Conservation (phyloP, 1,139 yeast species). For the Saccharomyces hybrid region DNA sequence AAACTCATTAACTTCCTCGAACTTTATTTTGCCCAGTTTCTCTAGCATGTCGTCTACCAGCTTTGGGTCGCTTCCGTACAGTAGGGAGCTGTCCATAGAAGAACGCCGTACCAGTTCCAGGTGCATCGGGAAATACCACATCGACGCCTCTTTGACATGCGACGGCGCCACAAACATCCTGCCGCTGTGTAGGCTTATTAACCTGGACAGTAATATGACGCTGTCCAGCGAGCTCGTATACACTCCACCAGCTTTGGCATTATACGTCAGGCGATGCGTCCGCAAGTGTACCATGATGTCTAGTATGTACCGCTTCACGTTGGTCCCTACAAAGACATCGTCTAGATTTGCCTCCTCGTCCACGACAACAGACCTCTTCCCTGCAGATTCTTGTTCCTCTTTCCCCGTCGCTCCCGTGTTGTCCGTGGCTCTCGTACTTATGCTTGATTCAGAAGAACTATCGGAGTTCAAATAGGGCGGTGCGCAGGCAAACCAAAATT, state of each 20-base stretch:
- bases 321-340: constrained; percentile 19
- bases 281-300: constrained; percentile 31
- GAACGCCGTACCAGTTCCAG: constrained; percentile 20
- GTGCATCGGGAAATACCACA: constrained; percentile 30
- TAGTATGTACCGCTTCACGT: constrained; percentile 27
- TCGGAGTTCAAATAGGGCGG: constrained; percentile 7
- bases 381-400: background rate
- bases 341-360: constrained; percentile 1
- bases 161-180: constrained; percentile 25
- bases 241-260: constrained; percentile 30
- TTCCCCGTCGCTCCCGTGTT: background rate
- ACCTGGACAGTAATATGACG: constrained; percentile 19
- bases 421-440: background rate
- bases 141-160: constrained; percentile 23
- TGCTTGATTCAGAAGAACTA: background rate
- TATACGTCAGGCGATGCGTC: constrained; percentile 27
- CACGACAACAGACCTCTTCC: background rate
- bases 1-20: constrained; percentile 13
- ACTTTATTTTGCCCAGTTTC: constrained; percentile 17
- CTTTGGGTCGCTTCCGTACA: constrained; percentile 27
- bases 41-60: constrained; percentile 25
- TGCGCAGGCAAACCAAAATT: constrained; percentile 27
- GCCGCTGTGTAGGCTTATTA: constrained; percentile 15
- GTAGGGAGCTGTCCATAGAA: constrained; percentile 23
- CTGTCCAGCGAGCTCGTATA: constrained; percentile 22